These are phyloP conservation scores for Trichosporon faecale DNA, from an alignment of 1,284 basidiomycete genomes.

Conservation along the genomic window DNA sequence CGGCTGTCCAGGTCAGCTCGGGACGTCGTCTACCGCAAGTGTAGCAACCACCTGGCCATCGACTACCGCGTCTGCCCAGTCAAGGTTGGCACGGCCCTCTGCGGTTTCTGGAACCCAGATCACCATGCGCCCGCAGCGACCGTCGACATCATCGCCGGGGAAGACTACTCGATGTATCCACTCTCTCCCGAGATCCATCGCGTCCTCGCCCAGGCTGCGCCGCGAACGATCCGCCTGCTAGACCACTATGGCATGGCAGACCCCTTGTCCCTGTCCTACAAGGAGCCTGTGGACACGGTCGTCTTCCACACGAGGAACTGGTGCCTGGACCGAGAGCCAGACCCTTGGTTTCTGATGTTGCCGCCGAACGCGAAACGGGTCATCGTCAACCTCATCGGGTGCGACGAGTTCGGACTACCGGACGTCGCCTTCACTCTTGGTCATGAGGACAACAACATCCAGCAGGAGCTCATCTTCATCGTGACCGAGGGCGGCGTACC, in stretches of 20 bases:
- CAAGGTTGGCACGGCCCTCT: background rate
- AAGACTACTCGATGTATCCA: background rate
- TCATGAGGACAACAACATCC: background rate
- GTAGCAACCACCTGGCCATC: background rate
- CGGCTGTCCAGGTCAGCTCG: background rate
- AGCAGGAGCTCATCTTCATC: background rate
- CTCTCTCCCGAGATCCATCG: background rate
- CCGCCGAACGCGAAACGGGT: background rate
- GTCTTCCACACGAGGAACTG: background rate
- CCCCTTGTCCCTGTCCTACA: background rate
- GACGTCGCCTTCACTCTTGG: background rate
- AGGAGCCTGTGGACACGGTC: background rate
- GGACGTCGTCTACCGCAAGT: background rate
- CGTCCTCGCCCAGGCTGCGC: background rate
- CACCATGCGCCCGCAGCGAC: background rate
- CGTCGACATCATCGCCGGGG: background rate
- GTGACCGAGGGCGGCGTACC: background rate
- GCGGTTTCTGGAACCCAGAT: background rate
- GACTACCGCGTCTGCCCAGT: background rate
- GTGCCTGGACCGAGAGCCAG: background rate
- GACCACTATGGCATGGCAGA: background rate
- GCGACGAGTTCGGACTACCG: background rate
- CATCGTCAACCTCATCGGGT: background rate
- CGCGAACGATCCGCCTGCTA: background rate
- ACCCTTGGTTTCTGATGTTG: background rate